Percentiles rank a stretch among this genome's conserved stretches.
These are phyloP conservation scores for Parathielavia hyrcaniae DNA, from an alignment of 495 filamentous ascomycete species.

Conservation along the genomic window DNA sequence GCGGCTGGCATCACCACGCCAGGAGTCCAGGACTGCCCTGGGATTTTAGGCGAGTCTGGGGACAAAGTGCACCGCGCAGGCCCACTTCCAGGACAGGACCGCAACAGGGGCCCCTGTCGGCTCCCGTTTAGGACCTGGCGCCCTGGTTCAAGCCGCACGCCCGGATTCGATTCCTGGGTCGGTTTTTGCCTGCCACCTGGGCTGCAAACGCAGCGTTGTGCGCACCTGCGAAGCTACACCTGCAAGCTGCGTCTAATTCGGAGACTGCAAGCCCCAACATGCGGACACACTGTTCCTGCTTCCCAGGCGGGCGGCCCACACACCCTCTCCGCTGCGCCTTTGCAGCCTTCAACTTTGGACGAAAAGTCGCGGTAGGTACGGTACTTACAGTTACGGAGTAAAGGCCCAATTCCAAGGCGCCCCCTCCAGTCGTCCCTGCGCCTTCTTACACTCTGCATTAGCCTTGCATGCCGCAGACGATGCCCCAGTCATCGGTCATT, in stretches of 20 bases:
- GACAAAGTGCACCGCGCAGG: slow-evolving; percentile 1
- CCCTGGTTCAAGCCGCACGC: neutral
- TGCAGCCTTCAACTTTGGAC: slow-evolving; percentile 8
- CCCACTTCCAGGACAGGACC: slow-evolving; percentile 3
- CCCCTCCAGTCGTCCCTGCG: slow-evolving; percentile 25
- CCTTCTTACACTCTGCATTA: slow-evolving; percentile 30
- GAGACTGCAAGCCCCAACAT: slow-evolving; percentile 3
- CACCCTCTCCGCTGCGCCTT: slow-evolving; percentile 22
- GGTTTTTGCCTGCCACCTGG: neutral
- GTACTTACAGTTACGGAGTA: too few relatives aligned
- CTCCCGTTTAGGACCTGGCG: slow-evolving; percentile 3
- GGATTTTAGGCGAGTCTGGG: neutral
- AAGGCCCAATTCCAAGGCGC: slow-evolving; percentile 1
- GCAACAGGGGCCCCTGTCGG: slow-evolving; percentile 5
- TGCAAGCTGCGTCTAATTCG: neutral
- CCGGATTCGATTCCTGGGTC: neutral
- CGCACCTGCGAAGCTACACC: slow-evolving; percentile 13
- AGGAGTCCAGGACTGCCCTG: neutral
- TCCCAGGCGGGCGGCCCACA: slow-evolving; percentile 4
- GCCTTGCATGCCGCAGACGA: slow-evolving; percentile 22
- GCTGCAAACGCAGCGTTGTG: slow-evolving; percentile 7
- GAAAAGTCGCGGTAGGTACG: slow-evolving; percentile 15
- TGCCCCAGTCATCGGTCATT: slow-evolving; percentile 22
- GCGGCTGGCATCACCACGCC: slow-evolving; percentile 5
- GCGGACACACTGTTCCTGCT: slow-evolving; percentile 11